A percentile compares a stretch with the other conserved stretches of the same genome.
These are phyloP conservation scores for Thamnidium elegans DNA, from an alignment of 192 early-diverging fungal genomes.

Conservation along the genomic window DNA sequence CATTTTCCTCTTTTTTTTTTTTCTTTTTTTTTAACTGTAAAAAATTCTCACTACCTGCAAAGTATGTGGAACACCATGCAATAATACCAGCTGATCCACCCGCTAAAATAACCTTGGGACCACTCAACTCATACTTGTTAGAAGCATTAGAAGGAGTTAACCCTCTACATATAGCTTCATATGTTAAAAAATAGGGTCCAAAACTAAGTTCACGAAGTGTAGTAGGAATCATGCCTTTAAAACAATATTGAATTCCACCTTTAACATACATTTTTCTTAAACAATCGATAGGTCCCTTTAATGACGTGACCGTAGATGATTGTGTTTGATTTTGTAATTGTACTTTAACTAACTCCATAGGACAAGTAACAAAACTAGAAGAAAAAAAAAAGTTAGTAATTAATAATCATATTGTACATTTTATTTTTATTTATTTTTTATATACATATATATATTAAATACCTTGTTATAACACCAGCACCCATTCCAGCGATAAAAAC, in stretches of 20 bases:
- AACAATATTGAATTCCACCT: constrained; percentile 53
- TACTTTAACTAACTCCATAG: constrained; percentile 59
- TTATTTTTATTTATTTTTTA: not conserved
- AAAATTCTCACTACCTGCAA: constrained; percentile 46
- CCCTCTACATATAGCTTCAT: constrained; percentile 46
- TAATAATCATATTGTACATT: not conserved
- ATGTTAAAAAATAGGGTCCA: constrained; percentile 56
- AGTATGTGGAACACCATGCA: constrained; percentile 56
- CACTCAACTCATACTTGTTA: constrained; percentile 36
- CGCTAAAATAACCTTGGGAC: constrained; percentile 45
- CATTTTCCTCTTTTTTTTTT: not conserved
- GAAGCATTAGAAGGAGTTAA: constrained; percentile 21
- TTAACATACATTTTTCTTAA: constrained; percentile 40
- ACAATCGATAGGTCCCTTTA: constrained; percentile 54
- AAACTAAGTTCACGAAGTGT: constrained; percentile 51
- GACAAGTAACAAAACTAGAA: constrained; percentile 53
- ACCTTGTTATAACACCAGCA: constrained; percentile 55
- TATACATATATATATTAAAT: too few relatives aligned
- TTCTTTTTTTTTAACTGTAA: too few relatives aligned
- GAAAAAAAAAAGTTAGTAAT: not conserved
- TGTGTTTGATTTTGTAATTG: constrained; percentile 52
- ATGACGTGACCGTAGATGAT: constrained; percentile 11
- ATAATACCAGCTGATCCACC: constrained; percentile 57
- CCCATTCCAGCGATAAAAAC: constrained; percentile 54
- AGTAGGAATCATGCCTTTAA: constrained; percentile 48